Base-by-base conservation (phyloP, 106 monocot genomes). In the Narthecium ossifragum region DNA sequence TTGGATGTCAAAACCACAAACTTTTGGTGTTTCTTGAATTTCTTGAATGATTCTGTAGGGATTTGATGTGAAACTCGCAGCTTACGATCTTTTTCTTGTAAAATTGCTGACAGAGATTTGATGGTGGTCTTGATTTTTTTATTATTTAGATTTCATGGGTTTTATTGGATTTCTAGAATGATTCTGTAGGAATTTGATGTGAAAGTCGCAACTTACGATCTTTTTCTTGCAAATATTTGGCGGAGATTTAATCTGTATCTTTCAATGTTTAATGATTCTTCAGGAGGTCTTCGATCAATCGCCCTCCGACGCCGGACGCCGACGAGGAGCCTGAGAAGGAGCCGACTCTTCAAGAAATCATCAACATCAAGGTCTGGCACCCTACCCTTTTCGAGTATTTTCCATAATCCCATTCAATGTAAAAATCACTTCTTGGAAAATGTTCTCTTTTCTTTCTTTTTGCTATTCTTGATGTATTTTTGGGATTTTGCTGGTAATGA, bases 261-360 rank as follows among this genome's bases (percentile, higher is more conserved):
- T 37, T 5, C 36, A 37, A 37, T 5, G 11, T 5, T 37, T 37
- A 11, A n/a, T n/a, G n/a, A n/a, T n/a, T n/a, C n/a, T 23, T 34
- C 31, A 90, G 86, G 90, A 83, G 90, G 86, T 63, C 83, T 45
- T 96, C 90, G 30, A 78, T 96, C 62, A 96, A 84, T 73, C 73
- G 94, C 43, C 94, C 90, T 12, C 94, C 90, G 21, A 90, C 94
- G 49, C 94, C 94, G 52, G 80, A 84, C 31, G 67, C 56, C 18
- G 88, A 93, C 15, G 89, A 83, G 23, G 74, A 66, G n/a, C 59
- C 63, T 12, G 67, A 73, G 26, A 63, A 57, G 30, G 85, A 85
- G 64, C 86, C 69, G 24, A 75, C 82, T 2, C 70, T 96, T 54
- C 77, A 86, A 22, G 94, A 96, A 37, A 80, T 90, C 74, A 83